Base-by-base conservation (phyloP, 257 asterid genomes). In the Gentiana macrophylla region DNA sequence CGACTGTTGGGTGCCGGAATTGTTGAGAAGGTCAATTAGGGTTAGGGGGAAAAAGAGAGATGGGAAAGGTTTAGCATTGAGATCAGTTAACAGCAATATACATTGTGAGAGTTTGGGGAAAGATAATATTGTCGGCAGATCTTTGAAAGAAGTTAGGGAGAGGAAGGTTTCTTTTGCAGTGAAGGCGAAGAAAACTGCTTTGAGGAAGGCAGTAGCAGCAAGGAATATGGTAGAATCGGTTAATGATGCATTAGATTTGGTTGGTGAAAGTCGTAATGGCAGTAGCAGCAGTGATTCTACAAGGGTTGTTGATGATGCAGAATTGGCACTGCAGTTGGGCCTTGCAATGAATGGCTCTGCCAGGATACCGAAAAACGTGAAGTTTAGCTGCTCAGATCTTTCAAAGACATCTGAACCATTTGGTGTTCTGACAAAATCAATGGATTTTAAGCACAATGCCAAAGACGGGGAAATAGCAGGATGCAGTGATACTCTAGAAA, bases 1-100 rank as follows among this genome's bases (percentile, higher is more conserved):
- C n/a, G n/a, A n/a, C n/a, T n/a, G n/a, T n/a, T 91, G 98, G 98
- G 83, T 91, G 57, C 98, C 98, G 15, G 78, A 76, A 8, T 64
- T 58, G 77, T 82, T 85, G 10, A 83, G 70, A 74, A 79, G 65
- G 46, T 76, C 93, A 35, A 51, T 75, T 64, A 65, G 61, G 61
- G 56, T 49, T 64, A 48, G 49, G 68, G 55, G 66, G 3, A 34
- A 52, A 73, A 63, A 64, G 56, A 38, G 34, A 41, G 36, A 10
- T 41, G 9, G 8, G 46, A 41, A 41, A 41, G 46, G 8, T 41
- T 4, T 41, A 1, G 9, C 46, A 41, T 5, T 41, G 46, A 7
- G 9, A 1, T 7, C 5, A 50, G 33, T 48, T 34, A 68, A 35
- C 32, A 12, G 56, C 64, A 65, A 52, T 50, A n/a, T n/a, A n/a